phyloP scores from a whole-genome alignment of 2,329 filamentous ascomycete genomes.

The Hypocrella siamensis region DNA sequence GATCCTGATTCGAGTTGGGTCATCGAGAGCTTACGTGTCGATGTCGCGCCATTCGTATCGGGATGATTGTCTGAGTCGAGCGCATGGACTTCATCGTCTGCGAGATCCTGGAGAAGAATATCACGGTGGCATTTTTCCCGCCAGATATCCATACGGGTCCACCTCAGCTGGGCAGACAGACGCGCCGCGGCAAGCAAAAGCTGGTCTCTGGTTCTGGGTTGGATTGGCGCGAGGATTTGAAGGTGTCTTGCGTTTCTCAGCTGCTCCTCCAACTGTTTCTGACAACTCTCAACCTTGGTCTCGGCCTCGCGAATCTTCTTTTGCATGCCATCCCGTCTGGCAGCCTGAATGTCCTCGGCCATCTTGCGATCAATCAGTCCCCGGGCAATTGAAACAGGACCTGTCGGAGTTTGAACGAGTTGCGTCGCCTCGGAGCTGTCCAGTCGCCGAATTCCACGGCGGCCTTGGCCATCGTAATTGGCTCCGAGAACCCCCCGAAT shows the following conservation, averaged over 20 bases:
- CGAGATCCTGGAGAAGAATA: conserved; percentile 70
- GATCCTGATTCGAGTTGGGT: conserved; percentile 13
- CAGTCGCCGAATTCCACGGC: conserved; percentile 55
- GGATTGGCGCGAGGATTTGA: conserved; percentile 75
- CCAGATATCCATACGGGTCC: conserved; percentile 91
- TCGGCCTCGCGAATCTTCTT: conserved; percentile 74
- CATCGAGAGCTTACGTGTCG: conserved; percentile 8
- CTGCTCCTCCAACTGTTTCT: conserved; percentile 69
- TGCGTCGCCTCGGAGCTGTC: conserved; percentile 45
- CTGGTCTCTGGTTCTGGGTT: conserved; percentile 76
- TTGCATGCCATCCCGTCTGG: conserved; percentile 67
- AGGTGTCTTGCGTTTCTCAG: conserved; percentile 83
- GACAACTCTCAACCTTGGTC: conserved; percentile 54
- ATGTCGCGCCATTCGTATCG: conserved; percentile 8
- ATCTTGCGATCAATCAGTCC: conserved; percentile 67
- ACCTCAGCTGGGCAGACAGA: conserved; percentile 78
- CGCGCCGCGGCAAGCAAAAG: conserved; percentile 72
- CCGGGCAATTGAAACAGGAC: conserved; percentile 58
- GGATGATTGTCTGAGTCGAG: neutral
- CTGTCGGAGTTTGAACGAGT: conserved; percentile 52
- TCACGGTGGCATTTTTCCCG: conserved; percentile 80
- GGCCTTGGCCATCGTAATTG: conserved; percentile 68
- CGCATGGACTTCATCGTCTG: conserved; percentile 44
- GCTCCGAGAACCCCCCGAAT: conserved; percentile 79
- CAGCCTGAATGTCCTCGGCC: conserved; percentile 70